Conservation (phyloP, 805 yeast species). For the Suhomyces canberraensis region DNA sequence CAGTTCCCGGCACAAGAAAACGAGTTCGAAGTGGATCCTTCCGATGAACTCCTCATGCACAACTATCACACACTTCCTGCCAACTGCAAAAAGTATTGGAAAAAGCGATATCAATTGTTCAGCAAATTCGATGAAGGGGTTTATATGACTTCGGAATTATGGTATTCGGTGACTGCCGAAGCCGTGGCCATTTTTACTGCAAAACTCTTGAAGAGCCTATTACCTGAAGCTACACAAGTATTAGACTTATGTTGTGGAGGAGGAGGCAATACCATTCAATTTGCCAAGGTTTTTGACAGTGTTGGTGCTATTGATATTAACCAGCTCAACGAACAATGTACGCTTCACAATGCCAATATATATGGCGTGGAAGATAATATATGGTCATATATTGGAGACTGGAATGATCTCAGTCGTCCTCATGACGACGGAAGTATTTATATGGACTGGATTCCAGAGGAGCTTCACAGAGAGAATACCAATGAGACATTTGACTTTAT, state of each 20-base stretch:
- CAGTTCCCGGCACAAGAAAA: no score
- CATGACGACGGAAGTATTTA: conserved; percentile 13
- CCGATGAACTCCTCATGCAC: conserved; percentile 37
- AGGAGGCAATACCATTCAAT: conserved; percentile 81
- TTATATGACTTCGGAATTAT: conserved; percentile 64
- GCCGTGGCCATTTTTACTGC: conserved; percentile 60
- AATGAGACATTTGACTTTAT: conserved; percentile 45
- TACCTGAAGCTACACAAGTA: conserved; percentile 46
- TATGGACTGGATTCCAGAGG: conserved; percentile 33
- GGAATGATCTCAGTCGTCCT: conserved; percentile 32
- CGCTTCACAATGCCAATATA: conserved; percentile 60
- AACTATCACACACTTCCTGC: conserved; percentile 37
- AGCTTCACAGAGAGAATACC: conserved; percentile 14
- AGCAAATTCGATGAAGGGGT: conserved; percentile 65
- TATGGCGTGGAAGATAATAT: conserved; percentile 58
- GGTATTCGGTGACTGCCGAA: conserved; percentile 92
- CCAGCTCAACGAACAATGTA: conserved; percentile 59
- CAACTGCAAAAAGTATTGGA: conserved; percentile 56
- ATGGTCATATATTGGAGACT: conserved; percentile 49
- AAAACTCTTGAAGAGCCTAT: conserved; percentile 46
- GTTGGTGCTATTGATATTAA: conserved; percentile 66
- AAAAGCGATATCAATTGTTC: conserved; percentile 57
- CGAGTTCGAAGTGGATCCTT: conserved; percentile 7
- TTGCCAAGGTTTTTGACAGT: conserved; percentile 54
- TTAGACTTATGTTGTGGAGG: conserved; percentile 83